Evolutionary conservation across 768 basidiomycete genomes (phyloP).

Genomic region (Collybiopsis luxurians): DNA sequence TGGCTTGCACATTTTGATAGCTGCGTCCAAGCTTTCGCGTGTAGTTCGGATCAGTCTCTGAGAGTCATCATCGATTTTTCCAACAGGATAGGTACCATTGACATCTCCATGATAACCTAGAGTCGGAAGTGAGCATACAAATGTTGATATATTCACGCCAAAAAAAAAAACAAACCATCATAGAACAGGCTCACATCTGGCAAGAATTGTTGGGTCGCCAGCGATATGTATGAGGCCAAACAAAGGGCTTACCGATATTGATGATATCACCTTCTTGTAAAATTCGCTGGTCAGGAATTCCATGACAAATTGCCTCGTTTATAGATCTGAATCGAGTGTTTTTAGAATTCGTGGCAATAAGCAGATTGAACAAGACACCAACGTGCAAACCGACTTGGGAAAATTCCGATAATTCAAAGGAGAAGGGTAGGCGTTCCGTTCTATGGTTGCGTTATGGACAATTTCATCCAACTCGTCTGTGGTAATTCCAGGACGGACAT

Average conservation of each 20-base stretch:
- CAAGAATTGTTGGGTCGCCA: slow-evolving; percentile 1
- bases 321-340: slow-evolving; percentile 69
- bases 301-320: slow-evolving; percentile 97
- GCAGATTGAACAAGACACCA: slow-evolving; percentile 29
- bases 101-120: slow-evolving; percentile 89
- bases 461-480: slow-evolving; percentile 94
- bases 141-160: not conserved
- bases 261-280: slow-evolving; percentile 92
- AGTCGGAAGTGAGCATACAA: not conserved
- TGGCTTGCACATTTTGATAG: slow-evolving; percentile 93
- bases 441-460: slow-evolving; percentile 88
- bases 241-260: slow-evolving; percentile 67
- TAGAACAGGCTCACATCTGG: slow-evolving; percentile 80
- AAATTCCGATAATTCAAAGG: slow-evolving; percentile 89
- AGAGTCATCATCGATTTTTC: slow-evolving; percentile 80
- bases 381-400: slow-evolving; percentile 98
- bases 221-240: slow-evolving; percentile 16
- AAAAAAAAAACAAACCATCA: slow-evolving; percentile 45
- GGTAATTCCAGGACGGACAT: slow-evolving; percentile 87
- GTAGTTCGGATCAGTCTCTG: slow-evolving; percentile 79
- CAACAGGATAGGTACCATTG: slow-evolving; percentile 92
- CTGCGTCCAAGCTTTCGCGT: slow-evolving; percentile 80
- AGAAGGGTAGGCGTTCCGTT: slow-evolving; percentile 91
- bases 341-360: not conserved
- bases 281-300: slow-evolving; percentile 86